Percentiles rank a stretch among this genome's conserved stretches.
Conservation (phyloP, 192 early-diverging fungal species). For the Lobosporangium transversale region DNA sequence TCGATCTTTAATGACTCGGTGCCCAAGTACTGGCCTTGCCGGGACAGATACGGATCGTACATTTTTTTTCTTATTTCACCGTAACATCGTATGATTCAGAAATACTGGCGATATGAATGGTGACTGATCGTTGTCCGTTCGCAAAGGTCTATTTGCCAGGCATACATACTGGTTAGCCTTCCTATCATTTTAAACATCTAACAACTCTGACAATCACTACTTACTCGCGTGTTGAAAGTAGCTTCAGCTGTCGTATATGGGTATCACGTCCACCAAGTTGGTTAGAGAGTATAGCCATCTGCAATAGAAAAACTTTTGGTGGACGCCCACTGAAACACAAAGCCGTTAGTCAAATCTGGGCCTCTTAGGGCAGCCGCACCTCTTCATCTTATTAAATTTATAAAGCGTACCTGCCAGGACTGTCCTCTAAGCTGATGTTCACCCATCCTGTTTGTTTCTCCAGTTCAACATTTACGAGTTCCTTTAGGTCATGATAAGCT, state of each 20-base stretch:
- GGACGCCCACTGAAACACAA: conserved; percentile 56
- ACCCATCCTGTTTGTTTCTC: conserved; percentile 76
- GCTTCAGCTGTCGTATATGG: conserved; percentile 79
- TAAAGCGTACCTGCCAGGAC: conserved; percentile 51
- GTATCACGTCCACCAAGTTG: conserved; percentile 88
- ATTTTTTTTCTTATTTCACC: conserved; percentile 31
- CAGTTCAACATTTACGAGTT: conserved; percentile 63
- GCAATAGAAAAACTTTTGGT: conserved; percentile 70
- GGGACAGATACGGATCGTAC: conserved; percentile 58
- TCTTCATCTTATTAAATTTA: no score
- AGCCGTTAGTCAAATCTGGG: neutral
- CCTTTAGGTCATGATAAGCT: conserved; percentile 71
- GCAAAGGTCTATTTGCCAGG: conserved; percentile 30
- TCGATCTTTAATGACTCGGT: conserved; percentile 57
- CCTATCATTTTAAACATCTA: neutral
- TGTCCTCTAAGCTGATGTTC: conserved; percentile 62
- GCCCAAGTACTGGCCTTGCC: conserved; percentile 57
- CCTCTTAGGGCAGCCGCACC: no score
- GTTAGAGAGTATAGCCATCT: conserved; percentile 75
- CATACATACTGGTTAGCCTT: no score
- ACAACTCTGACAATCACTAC: conserved; percentile 7
- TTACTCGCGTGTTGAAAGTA: conserved; percentile 68
- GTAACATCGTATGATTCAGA: conserved; percentile 49
- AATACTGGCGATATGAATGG: conserved; percentile 63
- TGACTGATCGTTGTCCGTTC: conserved; percentile 52